Base-by-base conservation (phyloP, 2,329 filamentous ascomycete species). In the Geosmithia flava region DNA sequence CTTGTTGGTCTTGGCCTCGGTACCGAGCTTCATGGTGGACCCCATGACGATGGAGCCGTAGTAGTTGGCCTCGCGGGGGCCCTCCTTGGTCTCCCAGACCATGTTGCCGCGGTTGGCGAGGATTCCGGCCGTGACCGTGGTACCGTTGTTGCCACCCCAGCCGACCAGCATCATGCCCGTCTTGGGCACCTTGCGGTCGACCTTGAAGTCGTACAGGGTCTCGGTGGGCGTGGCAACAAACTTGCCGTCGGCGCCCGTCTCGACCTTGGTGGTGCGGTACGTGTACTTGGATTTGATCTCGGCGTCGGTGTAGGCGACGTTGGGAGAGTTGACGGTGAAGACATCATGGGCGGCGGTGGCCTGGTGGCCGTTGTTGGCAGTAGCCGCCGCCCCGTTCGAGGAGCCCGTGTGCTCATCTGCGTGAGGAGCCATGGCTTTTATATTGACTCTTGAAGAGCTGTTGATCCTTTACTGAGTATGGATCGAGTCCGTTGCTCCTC, bases 1-100 rank as follows among this genome's bases (percentile, higher is more conserved):
- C 68, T 85, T 78, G 59, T 79, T 81, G 52, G 88, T 94, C 68
- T 85, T 80, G 59, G 80, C 76, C 60, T 97, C 88, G 43, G 84
- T 86, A 50, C 93, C 93, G 52, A 98, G 83, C 79, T 97, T 98
- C 72, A 96, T 82, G 55, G 93, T 98, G 19, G 93, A 97, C 54
- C 84, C 78, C 93, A 98, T 97, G 68, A 97, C 80, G 58, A 97
- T 81, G 49, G 93, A 98, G 60, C 93, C 93, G 66, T 96, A 98
- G 80, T 97, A 98, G 72, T 98, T 98, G 68, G 93, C 85, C 54
- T 79, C 74, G 54, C 81, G 87, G 56, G 78, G 71, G 47, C 90
- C 90, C 68, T 96, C 88, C 61, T 91, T 90, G 59, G 93, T 97
- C 54, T 96, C 87, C 93, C 93, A 98, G 52, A 75, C 73, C 50